Base-by-base conservation (phyloP, 2,329 filamentous ascomycete species). In the Penicillium sp. region DNA sequence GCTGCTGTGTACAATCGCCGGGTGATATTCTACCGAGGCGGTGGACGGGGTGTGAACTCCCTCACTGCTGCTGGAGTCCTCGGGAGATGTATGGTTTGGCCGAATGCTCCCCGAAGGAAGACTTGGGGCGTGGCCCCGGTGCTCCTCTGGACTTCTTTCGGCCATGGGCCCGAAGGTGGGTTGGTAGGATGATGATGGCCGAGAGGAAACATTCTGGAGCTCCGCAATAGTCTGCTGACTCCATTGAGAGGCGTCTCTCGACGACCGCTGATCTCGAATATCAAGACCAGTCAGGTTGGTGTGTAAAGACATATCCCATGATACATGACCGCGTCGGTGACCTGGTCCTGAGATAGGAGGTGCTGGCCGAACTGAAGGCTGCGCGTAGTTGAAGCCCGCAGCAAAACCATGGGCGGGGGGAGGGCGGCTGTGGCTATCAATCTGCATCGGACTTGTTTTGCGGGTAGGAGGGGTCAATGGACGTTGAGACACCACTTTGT, bases 391-490 rank as follows among this genome's bases (percentile, higher is more conserved):
- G 56, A 73, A 76, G 1, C 69, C 68, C 25, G 69, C 65, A 11
- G 68, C 67, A 55, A 74, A 72, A 7, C 53, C 63, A 47, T 69
- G 63, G 33, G 52, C 64, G 4, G 67, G 74, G 51, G 15, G 59
- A 18, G 53, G 57, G 3, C 62, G 77, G 62, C 49, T 73, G 3
- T 77, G 77, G 41, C 75, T 67, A 62, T 96, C 90, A 9, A 92
- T 75, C 67, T 89, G 83, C 89, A 94, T 92, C 0, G 91, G 89
- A 50, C 89, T 92, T 2, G 84, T 80, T 51, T 82, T 82, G 45
- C 87, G 84, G 47, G 85, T 82, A 1, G 84, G 82, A 7, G 87
- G 85, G 0, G 89, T 84, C 12, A 79, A 71, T 1, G 85, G 82
- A 20, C 82, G 82, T 25, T 85, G 88, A 23, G 67, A 68, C 23